A percentile compares a stretch with the other conserved stretches of the same genome.
Conservation (phyloP, 2,329 filamentous ascomycete genomes). For the Diplocarpon mali region DNA sequence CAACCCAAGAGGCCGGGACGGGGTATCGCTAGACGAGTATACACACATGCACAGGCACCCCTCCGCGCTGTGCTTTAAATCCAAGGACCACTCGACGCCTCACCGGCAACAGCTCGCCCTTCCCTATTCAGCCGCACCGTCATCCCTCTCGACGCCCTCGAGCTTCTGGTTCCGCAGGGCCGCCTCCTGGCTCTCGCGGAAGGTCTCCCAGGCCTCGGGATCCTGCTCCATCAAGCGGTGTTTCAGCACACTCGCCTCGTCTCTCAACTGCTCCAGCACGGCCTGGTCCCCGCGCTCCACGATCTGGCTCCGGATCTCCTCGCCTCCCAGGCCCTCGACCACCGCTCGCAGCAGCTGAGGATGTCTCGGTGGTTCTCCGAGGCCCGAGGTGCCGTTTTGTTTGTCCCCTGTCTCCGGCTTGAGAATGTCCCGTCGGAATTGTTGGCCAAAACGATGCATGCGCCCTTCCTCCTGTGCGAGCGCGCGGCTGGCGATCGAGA, state of each 20-base stretch:
- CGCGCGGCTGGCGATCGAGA: slow-evolving; percentile 54
- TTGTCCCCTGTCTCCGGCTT: slow-evolving; percentile 26
- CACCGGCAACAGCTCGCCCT: too few relatives aligned
- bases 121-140: slow-evolving; percentile 16
- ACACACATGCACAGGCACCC: too few relatives aligned
- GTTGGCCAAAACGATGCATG: slow-evolving; percentile 57
- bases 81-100: too few relatives aligned
- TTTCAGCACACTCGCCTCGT: slow-evolving; percentile 32
- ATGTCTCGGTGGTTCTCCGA: slow-evolving; percentile 17
- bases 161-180: slow-evolving; percentile 18
- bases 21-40: too few relatives aligned
- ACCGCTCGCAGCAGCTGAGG: slow-evolving; percentile 45
- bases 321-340: slow-evolving; percentile 51
- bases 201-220: slow-evolving; percentile 51
- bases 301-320: slow-evolving; percentile 42
- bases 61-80: too few relatives aligned
- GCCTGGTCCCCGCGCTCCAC: slow-evolving; percentile 42
- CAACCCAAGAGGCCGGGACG: too few relatives aligned
- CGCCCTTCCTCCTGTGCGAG: slow-evolving; percentile 59
- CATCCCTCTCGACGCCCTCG: slow-evolving; percentile 10
- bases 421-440: slow-evolving; percentile 52
- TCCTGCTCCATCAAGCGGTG: slow-evolving; percentile 44
- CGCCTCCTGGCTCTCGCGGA: slow-evolving; percentile 47
- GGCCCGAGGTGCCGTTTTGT: slow-evolving; percentile 33
- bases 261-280: slow-evolving; percentile 46